Evolutionary conservation across 768 basidiomycete species (phyloP), one percentile per base, ranked within the genome.

Genomic region (Cystobasidium onofrii): DNA sequence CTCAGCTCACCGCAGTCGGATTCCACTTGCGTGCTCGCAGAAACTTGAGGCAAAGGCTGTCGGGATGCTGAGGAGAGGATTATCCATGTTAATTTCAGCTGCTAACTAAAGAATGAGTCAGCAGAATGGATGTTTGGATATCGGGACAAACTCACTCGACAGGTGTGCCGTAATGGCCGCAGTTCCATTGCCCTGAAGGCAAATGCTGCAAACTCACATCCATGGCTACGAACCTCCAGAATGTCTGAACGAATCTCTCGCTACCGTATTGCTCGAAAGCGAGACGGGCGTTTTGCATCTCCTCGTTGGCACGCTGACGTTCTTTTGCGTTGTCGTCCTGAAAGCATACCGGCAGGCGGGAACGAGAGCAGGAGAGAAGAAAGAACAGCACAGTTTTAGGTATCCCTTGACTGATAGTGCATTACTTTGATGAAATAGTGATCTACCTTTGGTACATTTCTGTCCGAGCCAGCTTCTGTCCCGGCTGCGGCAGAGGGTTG

Each of bases 11-110:
- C 2, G 77, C 77, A 18, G 57, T 72, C 12, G 75, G 46, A n/a
- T 63, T 74, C 77, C 77, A 78, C 60, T 78, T 78, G 23, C 77
- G 64, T 9, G 77, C 77, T 34, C 77, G 67, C 1, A 78, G 41
- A 66, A 78, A 78, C 55, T 71, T 71, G 1, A 78, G 62, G 70
- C 72, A 46, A 76, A 75, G 29, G 61, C 65, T 60, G 72, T 78
- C 77, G 0, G 77, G 76, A 36, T 78, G 76, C 65, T 67, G 46
- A 76, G 6, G 39, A 15, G 15, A 6, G 7, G 39, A 39, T 73
- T 73, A 75, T 74, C 0, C 73, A 74, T 29, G 25, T 9, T 0
- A 27, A 7, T 13, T 0, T 23, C 12, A 31, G 29, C 2, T 27
- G 41, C 27, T 18, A 6, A 63, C 46, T 39, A 6, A 6, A 39